Evolutionary conservation across 805 yeast species (phyloP).

Genomic region (Candida jianshihensis): DNA sequence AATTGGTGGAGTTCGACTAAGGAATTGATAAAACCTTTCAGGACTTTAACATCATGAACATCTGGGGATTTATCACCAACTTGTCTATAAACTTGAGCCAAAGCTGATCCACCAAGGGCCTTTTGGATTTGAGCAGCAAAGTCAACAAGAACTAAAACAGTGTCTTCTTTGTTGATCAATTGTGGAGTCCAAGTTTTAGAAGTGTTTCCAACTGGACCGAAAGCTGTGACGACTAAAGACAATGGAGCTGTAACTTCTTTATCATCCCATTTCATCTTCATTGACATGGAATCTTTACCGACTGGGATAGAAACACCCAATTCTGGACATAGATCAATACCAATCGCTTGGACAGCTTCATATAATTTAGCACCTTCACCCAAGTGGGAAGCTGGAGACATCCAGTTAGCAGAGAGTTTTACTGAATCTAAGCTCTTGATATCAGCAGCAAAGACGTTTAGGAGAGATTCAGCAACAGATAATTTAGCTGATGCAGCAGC

Average conservation of each 20-base stretch:
- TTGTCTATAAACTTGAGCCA: constrained; percentile 88
- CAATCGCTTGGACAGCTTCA: constrained; percentile 96
- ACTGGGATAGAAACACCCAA: constrained; percentile 92
- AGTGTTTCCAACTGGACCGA: constrained; percentile 80
- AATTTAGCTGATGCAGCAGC: constrained; percentile 91
- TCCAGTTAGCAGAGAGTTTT: constrained; percentile 96
- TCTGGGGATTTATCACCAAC: constrained; percentile 80
- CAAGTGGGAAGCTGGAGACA: constrained; percentile 91
- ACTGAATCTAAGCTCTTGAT: constrained; percentile 65
- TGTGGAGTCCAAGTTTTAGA: constrained; percentile 94
- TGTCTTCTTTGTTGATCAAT: constrained; percentile 45
- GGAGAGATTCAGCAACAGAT: constrained; percentile 90
- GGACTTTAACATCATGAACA: constrained; percentile 57
- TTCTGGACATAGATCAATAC: constrained; percentile 88
- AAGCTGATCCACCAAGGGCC: constrained; percentile 87
- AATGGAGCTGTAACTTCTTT: constrained; percentile 95
- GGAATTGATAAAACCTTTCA: constrained; percentile 67
- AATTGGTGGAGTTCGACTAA: constrained; percentile 64
- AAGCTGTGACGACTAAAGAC: constrained; percentile 85
- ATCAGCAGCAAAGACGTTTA: constrained; percentile 88
- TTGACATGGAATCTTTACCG: constrained; percentile 98
- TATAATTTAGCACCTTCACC: constrained; percentile 95
- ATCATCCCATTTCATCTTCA: constrained; percentile 96
- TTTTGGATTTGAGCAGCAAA: constrained; percentile 47
- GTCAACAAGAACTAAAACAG: constrained; percentile 74